Conservation (phyloP, 1,284 basidiomycete genomes). For the Cryptococcus maquisensis region DNA sequence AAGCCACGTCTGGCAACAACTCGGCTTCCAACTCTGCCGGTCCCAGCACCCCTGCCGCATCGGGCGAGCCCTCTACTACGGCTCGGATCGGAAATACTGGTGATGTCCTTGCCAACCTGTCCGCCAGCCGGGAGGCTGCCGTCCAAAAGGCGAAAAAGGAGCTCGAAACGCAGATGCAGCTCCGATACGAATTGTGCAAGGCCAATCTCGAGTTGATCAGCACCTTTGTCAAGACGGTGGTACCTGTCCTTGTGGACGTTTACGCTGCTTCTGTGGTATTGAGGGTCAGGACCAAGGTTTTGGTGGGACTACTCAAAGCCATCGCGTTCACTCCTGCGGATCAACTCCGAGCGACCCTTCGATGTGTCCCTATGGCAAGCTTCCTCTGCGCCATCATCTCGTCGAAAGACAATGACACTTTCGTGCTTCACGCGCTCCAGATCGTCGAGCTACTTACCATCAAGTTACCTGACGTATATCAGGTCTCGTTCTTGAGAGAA, state of each 20-base stretch:
- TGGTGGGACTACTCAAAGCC: conserved; percentile 81
- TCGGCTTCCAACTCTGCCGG: not conserved
- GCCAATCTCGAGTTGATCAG: conserved; percentile 70
- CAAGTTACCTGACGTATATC: conserved; percentile 77
- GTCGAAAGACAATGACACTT: conserved; percentile 76
- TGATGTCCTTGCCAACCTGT: conserved; percentile 1
- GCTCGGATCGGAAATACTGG: not conserved
- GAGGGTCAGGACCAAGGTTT: conserved; percentile 76
- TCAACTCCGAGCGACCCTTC: conserved; percentile 68
- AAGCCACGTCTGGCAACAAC: conserved; percentile 1
- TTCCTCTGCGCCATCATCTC: conserved; percentile 89
- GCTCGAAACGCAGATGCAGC: conserved; percentile 41
- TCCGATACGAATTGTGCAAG: conserved; percentile 58
- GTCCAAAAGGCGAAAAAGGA: conserved; percentile 36
- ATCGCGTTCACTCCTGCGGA: conserved; percentile 77
- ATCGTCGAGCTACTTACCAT: conserved; percentile 79
- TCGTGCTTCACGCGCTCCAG: conserved; percentile 81
- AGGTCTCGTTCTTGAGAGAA: conserved; percentile 80
- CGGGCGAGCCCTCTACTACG: not conserved
- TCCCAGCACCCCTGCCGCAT: not conserved
- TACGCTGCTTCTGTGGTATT: conserved; percentile 88
- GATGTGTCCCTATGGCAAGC: conserved; percentile 82
- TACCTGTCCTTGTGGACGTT: conserved; percentile 89
- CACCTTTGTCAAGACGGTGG: conserved; percentile 76
- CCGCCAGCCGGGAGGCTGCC: conserved; percentile 11